Evolutionary conservation across 2,329 filamentous ascomycete genomes (phyloP).

Genomic region (Gaeumannomyces tritici): DNA sequence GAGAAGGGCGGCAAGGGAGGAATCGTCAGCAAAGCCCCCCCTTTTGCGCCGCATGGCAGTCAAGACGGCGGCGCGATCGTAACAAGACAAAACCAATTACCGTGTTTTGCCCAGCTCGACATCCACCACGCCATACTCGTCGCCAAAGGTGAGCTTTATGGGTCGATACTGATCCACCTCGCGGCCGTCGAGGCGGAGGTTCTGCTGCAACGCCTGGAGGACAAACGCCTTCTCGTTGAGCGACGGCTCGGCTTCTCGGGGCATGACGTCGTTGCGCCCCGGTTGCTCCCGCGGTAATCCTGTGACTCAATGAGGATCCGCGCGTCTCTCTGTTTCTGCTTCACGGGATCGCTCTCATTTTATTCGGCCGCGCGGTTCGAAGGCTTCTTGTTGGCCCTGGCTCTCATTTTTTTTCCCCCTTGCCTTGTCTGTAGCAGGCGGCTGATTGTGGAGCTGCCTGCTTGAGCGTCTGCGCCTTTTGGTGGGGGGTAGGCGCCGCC

Average conservation of each 20-base stretch:
- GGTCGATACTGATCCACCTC: conserved; percentile 70
- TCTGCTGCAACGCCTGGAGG: conserved; percentile 69
- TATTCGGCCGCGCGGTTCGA: background rate
- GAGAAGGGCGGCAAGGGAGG: background rate
- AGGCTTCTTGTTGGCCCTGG: background rate
- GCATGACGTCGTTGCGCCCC: conserved; percentile 49
- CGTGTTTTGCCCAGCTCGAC: conserved; percentile 84
- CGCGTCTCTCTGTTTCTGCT: background rate
- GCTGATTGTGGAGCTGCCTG: background rate
- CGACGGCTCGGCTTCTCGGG: conserved; percentile 84
- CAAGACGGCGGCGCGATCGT: too few species aligned
- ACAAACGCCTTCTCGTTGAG: conserved; percentile 83
- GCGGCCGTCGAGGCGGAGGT: conserved; percentile 77
- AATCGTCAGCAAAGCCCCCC: background rate
- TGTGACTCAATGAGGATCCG: background rate
- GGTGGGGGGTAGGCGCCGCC: background rate
- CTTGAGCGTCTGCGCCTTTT: background rate
- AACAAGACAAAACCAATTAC: conserved; percentile 32
- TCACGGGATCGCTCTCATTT: background rate
- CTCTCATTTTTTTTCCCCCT: background rate
- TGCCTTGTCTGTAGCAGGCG: background rate
- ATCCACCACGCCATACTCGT: conserved; percentile 85
- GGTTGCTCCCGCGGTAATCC: too few species aligned
- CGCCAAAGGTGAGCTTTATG: conserved; percentile 71
- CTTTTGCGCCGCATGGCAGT: background rate